Percentiles rank a stretch among this genome's conserved stretches.
Conservation (phyloP, 768 basidiomycete genomes). For the Termitomyces sp. region DNA sequence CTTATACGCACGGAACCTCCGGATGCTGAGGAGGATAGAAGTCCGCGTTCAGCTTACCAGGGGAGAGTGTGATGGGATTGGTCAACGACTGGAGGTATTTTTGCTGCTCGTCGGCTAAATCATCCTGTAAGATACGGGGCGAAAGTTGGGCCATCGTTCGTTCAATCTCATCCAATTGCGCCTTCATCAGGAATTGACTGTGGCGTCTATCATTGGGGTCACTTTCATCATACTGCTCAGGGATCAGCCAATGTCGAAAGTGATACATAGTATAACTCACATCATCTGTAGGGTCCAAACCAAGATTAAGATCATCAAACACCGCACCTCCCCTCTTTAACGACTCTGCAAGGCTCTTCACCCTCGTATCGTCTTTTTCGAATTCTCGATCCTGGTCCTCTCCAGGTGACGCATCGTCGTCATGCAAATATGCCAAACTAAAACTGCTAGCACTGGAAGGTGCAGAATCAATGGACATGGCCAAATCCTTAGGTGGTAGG, state of each 20-base stretch:
- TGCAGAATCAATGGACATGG: constrained; percentile 29
- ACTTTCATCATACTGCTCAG: constrained; percentile 53
- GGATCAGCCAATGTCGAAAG: constrained; percentile 3
- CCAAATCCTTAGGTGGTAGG: constrained; percentile 21
- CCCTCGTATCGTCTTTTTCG: constrained; percentile 26
- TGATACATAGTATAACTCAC: constrained; percentile 22
- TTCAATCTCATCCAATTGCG: constrained; percentile 77
- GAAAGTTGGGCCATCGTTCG: constrained; percentile 66
- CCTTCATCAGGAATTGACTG: constrained; percentile 71
- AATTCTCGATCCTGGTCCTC: constrained; percentile 38
- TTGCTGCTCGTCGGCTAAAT: constrained; percentile 33
- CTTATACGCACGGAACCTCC: constrained; percentile 16
- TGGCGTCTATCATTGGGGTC: constrained; percentile 71
- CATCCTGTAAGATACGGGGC: constrained; percentile 41
- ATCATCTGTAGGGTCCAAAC: constrained; percentile 39
- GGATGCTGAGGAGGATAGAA: constrained; percentile 28
- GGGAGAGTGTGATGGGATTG: constrained; percentile 23
- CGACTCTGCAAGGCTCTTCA: constrained; percentile 30
- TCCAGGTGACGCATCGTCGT: constrained; percentile 13
- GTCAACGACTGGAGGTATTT: constrained; percentile 24
- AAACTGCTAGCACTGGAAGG: constrained; percentile 30
- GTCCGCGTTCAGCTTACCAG: constrained; percentile 19
- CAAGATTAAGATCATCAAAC: constrained; percentile 47
- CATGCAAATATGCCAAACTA: constrained; percentile 42
- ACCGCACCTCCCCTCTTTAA: constrained; percentile 44